Percentiles rank a stretch among this genome's conserved stretches.
These are phyloP conservation scores for Phaffia tasmanica DNA, from an alignment of 768 basidiomycete species.

Conservation along the genomic window DNA sequence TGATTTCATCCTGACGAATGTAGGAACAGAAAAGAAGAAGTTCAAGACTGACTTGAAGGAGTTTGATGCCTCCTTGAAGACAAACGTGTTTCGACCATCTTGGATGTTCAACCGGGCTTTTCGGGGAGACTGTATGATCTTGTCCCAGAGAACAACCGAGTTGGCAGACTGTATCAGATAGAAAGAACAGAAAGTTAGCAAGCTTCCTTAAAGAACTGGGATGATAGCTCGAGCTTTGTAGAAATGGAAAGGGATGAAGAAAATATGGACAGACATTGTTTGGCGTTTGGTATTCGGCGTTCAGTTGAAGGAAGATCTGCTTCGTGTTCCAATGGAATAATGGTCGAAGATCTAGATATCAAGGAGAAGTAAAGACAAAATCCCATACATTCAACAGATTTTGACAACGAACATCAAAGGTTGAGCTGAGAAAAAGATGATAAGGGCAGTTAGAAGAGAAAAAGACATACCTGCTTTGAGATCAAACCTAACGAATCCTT, in stretches of 20 bases:
- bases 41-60: slow-evolving; percentile 58
- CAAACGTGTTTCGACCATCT: slow-evolving; percentile 66
- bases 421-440: background rate
- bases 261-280: slow-evolving; percentile 51
- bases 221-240: slow-evolving; percentile 12
- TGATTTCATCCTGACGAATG: background rate
- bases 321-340: slow-evolving; percentile 97
- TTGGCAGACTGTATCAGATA: slow-evolving; percentile 40
- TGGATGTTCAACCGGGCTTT: slow-evolving; percentile 57
- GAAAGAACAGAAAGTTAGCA: background rate
- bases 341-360: slow-evolving; percentile 57
- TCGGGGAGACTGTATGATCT: slow-evolving; percentile 69
- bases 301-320: slow-evolving; percentile 75
- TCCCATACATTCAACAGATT: background rate
- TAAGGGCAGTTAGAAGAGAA: background rate
- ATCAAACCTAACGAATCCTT: slow-evolving; percentile 71
- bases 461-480: slow-evolving; percentile 56
- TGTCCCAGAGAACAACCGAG: slow-evolving; percentile 82
- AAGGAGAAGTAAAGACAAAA: background rate
- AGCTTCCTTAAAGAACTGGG: background rate
- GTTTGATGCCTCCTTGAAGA: slow-evolving; percentile 60
- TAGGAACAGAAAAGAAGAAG: background rate
- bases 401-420: background rate
- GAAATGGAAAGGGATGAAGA: background rate
- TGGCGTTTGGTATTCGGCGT: slow-evolving; percentile 66